These are phyloP conservation scores for Anisodus tanguticus DNA, from an alignment of 257 asterid genomes.

Conservation along the genomic window DNA sequence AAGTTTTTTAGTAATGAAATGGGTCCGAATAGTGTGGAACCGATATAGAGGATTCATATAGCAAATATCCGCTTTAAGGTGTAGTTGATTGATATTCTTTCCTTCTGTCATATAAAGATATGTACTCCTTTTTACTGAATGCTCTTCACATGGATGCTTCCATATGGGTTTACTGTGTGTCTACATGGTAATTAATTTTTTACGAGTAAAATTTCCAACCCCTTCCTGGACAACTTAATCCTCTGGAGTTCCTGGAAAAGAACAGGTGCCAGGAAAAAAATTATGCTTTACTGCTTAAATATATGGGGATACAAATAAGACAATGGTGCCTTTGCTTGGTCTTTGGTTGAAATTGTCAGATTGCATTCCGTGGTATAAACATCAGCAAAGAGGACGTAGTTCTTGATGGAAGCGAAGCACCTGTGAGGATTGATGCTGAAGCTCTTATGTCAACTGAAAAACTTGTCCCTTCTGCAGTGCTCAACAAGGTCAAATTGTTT, in stretches of 20 bases:
- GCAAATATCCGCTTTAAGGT: neutral
- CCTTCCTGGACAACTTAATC: neutral
- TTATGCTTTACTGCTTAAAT: conserved; percentile 12
- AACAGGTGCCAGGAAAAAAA: neutral
- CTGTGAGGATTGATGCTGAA: conserved; percentile 78
- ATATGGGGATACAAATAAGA: conserved; percentile 15
- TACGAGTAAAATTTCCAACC: neutral
- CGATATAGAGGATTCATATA: neutral
- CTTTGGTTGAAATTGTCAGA: conserved; percentile 51
- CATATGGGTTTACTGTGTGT: neutral
- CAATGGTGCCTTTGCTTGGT: conserved; percentile 35
- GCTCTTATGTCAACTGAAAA: conserved; percentile 85
- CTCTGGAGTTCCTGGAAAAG: neutral
- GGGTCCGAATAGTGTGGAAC: neutral
- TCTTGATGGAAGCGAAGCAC: conserved; percentile 97
- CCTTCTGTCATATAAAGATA: neutral
- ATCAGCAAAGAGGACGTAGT: conserved; percentile 71
- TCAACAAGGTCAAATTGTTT: conserved; percentile 68
- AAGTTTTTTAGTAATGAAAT: neutral
- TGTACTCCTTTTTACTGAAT: neutral
- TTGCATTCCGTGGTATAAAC: conserved; percentile 85
- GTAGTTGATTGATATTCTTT: neutral
- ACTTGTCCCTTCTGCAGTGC: conserved; percentile 81
- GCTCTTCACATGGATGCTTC: neutral
- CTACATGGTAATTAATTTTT: neutral